Percentiles rank a stretch among this genome's conserved stretches.
Evolutionary conservation across 805 yeast species (phyloP).

Genomic region (Saccharomyces paradoxus): DNA sequence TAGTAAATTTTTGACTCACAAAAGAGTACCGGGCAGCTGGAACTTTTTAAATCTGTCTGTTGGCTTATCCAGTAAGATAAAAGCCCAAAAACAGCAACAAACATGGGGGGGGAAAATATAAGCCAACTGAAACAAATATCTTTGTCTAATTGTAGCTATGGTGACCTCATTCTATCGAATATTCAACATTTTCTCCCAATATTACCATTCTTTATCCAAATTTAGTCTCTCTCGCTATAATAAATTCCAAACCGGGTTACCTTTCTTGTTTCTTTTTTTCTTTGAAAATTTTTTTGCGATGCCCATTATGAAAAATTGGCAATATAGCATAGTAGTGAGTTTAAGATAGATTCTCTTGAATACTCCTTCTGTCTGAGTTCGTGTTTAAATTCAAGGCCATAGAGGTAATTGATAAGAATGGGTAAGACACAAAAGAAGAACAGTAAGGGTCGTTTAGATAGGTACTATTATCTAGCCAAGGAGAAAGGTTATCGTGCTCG

Average conservation of each 20-base stretch:
- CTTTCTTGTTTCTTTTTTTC: background rate
- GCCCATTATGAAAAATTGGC: background rate
- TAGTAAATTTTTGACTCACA: background rate
- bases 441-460: conserved; percentile 97
- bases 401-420: conserved; percentile 35
- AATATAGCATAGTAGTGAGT: background rate
- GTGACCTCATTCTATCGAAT: background rate
- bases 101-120: background rate
- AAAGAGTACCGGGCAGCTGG: background rate
- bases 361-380: background rate
- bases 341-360: background rate
- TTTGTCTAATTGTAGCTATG: too few species aligned
- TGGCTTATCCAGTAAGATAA: background rate
- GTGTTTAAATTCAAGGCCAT: background rate
- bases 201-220: background rate
- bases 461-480: conserved; percentile 91
- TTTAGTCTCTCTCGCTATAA: background rate
- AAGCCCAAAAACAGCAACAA: background rate
- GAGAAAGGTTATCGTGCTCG: conserved; percentile 98
- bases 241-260: background rate
- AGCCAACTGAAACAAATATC: too few species aligned
- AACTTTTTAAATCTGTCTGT: background rate
- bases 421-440: conserved; percentile 91
- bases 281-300: background rate
- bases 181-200: background rate